A percentile compares a stretch with the other conserved stretches of the same genome.
These are phyloP conservation scores for Aureobasidium lini DNA, from an alignment of 2,329 filamentous ascomycete genomes.

Conservation along the genomic window DNA sequence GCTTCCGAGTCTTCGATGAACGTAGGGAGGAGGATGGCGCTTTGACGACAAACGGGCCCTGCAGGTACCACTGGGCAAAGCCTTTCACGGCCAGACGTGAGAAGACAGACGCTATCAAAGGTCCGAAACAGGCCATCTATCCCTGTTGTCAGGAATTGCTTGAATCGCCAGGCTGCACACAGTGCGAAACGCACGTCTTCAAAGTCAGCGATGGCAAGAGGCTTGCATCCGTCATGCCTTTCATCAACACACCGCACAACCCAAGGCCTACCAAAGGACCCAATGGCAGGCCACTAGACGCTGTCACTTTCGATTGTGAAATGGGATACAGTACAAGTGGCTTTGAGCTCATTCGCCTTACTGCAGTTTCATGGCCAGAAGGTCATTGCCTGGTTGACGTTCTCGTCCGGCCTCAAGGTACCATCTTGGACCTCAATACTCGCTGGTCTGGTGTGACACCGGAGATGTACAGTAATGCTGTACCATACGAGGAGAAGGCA, in stretches of 20 bases:
- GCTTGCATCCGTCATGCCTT: constrained; percentile 72
- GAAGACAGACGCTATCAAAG: constrained; percentile 50
- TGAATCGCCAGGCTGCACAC: constrained; percentile 72
- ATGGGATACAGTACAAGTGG: constrained; percentile 93
- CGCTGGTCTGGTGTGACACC: constrained; percentile 81
- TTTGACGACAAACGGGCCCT: constrained; percentile 68
- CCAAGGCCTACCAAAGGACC: constrained; percentile 36
- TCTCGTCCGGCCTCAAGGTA: constrained; percentile 74
- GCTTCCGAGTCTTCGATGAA: constrained; percentile 89
- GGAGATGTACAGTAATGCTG: constrained; percentile 65
- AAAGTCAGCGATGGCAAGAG: constrained; percentile 70
- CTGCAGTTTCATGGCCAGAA: constrained; percentile 78
- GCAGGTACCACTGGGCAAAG: constrained; percentile 74
- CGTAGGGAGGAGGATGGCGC: constrained; percentile 68
- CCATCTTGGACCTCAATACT: constrained; percentile 84
- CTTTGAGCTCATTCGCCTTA: constrained; percentile 82
- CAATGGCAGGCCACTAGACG: constrained; percentile 35
- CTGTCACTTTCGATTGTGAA: constrained; percentile 88
- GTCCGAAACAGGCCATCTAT: constrained; percentile 55
- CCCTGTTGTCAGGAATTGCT: constrained; percentile 71
- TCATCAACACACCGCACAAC: constrained; percentile 67
- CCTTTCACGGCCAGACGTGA: constrained; percentile 50
- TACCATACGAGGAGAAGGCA: constrained; percentile 39
- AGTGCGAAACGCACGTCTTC: constrained; percentile 71
- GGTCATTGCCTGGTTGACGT: constrained; percentile 72